These are phyloP conservation scores for Colletotrichum sansevieriae DNA, from an alignment of 2,329 filamentous ascomycete genomes.

Conservation along the genomic window DNA sequence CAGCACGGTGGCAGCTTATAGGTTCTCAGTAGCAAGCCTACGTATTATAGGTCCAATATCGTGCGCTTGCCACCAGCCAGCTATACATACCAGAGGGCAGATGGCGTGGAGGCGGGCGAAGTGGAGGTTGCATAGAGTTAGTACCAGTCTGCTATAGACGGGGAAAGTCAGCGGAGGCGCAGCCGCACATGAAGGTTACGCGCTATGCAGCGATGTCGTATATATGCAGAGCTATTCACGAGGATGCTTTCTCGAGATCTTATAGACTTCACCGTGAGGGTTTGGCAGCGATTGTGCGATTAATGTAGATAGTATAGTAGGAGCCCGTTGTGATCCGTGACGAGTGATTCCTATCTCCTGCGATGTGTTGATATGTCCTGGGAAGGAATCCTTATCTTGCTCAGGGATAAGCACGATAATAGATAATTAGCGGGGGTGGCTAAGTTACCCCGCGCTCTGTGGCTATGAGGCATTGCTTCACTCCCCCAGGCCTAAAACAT, in stretches of 20 bases:
- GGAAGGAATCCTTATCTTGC: not conserved
- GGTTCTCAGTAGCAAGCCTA: not conserved
- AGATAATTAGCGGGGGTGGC: not conserved
- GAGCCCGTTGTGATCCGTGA: not conserved
- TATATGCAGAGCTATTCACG: not conserved
- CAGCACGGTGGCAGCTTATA: not conserved
- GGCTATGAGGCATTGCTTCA: not conserved
- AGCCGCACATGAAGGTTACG: not conserved
- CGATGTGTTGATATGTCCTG: conserved; percentile 6
- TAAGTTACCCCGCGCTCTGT: not conserved
- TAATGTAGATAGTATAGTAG: not conserved
- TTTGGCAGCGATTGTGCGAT: not conserved
- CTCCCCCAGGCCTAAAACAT: not conserved
- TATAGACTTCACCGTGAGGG: not conserved
- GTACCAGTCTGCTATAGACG: not conserved
- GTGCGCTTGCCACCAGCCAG: not conserved
- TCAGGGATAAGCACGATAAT: not conserved
- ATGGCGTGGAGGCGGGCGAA: not conserved
- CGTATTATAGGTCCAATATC: not conserved
- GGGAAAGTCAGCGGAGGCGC: not conserved
- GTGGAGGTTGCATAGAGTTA: not conserved
- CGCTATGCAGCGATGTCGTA: not conserved
- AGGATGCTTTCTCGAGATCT: not conserved
- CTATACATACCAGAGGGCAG: not conserved
- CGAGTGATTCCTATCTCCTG: not conserved